Conservation (phyloP, 2,329 filamentous ascomycete species). For the Botryotinia calthae region DNA sequence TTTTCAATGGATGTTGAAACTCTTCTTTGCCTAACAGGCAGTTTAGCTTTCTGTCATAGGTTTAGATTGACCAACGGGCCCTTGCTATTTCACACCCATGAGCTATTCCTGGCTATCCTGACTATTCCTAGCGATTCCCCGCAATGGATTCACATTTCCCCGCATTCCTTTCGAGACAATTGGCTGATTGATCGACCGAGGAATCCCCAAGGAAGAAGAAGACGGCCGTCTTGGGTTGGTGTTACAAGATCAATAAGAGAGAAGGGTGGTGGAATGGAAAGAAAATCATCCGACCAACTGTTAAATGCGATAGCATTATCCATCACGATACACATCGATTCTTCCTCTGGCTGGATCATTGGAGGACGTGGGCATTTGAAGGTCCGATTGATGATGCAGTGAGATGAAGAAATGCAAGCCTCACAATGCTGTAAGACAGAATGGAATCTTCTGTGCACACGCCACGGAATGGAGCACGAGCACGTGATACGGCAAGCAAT, state of each 20-base stretch:
- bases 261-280: background rate
- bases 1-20: background rate
- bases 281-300: slow-evolving; percentile 4
- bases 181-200: background rate
- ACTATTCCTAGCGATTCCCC: background rate
- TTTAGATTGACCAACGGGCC: background rate
- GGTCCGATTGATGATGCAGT: slow-evolving; percentile 13
- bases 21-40: too few species aligned
- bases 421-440: background rate
- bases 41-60: background rate
- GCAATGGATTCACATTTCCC: slow-evolving; percentile 6
- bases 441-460: slow-evolving; percentile 14
- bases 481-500: background rate
- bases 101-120: background rate
- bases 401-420: slow-evolving; percentile 13
- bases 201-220: too few species aligned
- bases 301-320: background rate
- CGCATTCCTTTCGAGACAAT: slow-evolving; percentile 7
- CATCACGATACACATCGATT: background rate
- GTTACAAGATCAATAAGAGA: background rate
- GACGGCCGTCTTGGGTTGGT: background rate
- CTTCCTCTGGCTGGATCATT: background rate
- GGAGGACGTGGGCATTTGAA: background rate
- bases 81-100: background rate
- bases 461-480: background rate